Percentiles rank a stretch among this genome's conserved stretches.
These are phyloP conservation scores for Taphrina confusa DNA, from an alignment of 1,139 yeast genomes.

Conservation along the genomic window DNA sequence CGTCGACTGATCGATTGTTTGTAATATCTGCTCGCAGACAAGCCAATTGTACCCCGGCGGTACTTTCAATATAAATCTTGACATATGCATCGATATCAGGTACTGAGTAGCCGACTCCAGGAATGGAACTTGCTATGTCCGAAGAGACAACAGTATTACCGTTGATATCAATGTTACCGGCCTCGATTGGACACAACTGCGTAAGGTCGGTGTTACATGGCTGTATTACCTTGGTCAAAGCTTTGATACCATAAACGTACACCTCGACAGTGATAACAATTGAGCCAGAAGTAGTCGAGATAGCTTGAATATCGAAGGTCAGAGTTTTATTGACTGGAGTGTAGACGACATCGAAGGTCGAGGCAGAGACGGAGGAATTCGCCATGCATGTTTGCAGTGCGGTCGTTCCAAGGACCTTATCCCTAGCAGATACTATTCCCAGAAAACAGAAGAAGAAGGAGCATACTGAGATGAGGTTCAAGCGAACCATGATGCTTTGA, in stretches of 20 bases:
- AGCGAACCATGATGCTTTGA: neutral
- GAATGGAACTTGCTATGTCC: constrained; percentile 58
- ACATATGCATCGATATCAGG: constrained; percentile 96
- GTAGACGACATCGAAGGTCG: constrained; percentile 74
- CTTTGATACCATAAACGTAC: constrained; percentile 80
- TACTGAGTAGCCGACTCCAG: constrained; percentile 79
- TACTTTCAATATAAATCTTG: constrained; percentile 64
- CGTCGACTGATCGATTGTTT: constrained; percentile 92
- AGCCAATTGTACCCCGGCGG: constrained; percentile 59
- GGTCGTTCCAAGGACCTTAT: constrained; percentile 42
- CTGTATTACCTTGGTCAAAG: constrained; percentile 57
- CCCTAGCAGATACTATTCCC: constrained; percentile 6
- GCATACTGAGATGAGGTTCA: neutral
- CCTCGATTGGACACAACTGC: constrained; percentile 75
- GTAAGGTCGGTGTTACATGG: constrained; percentile 62
- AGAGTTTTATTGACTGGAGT: constrained; percentile 66
- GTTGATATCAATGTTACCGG: constrained; percentile 80
- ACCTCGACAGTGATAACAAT: constrained; percentile 67
- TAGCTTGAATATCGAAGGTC: constrained; percentile 69
- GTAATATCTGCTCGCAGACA: constrained; percentile 87
- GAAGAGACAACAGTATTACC: constrained; percentile 54
- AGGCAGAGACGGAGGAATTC: constrained; percentile 81
- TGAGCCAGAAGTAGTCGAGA: constrained; percentile 74
- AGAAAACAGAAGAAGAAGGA: constrained; percentile 4
- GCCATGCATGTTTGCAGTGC: constrained; percentile 92